phyloP scores from a whole-genome alignment of 2,329 filamentous ascomycete species.

The Hymenotorrendiella dingleyae region DNA sequence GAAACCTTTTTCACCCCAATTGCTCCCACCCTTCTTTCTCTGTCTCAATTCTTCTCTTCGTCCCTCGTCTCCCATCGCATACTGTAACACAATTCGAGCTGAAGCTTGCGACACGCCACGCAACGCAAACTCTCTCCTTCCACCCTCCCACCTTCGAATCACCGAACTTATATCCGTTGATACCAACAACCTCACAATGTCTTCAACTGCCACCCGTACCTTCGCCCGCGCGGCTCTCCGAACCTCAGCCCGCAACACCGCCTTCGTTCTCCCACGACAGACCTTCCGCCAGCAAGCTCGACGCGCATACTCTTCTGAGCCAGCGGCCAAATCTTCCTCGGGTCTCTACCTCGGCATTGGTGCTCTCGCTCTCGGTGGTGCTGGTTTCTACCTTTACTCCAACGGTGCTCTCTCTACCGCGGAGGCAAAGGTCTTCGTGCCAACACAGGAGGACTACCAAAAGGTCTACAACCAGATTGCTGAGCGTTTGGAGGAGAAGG shows the following conservation, averaged over 20 bases:
- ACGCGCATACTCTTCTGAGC: constrained; percentile 75
- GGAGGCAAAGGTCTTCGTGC: constrained; percentile 54
- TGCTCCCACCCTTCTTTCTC: too few relatives aligned
- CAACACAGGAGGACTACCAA: constrained; percentile 85
- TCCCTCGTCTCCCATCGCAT: too few relatives aligned
- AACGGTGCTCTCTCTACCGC: constrained; percentile 35
- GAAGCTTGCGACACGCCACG: too few relatives aligned
- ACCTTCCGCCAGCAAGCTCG: constrained; percentile 69
- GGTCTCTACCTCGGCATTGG: constrained; percentile 53
- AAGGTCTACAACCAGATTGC: constrained; percentile 90
- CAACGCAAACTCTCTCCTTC: too few relatives aligned
- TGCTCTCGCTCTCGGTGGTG: constrained; percentile 54
- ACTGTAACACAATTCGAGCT: too few relatives aligned
- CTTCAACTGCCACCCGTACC: constrained; percentile 31
- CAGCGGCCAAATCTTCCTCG: constrained; percentile 49
- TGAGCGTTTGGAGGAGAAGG: constrained; percentile 72
- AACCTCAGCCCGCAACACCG: constrained; percentile 48
- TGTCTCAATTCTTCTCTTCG: too few relatives aligned
- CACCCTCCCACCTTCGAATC: too few relatives aligned
- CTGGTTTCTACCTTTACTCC: constrained; percentile 60
- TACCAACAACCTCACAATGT: constrained; percentile 27
- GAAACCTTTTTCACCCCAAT: too few relatives aligned
- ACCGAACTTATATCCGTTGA: background rate
- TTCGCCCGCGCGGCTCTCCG: constrained; percentile 46
- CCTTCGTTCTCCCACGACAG: constrained; percentile 57